Percentiles rank a stretch among this genome's conserved stretches.
phyloP scores from a whole-genome alignment of 305 asterid species.

The Fraxinus xanthoxyloides region DNA sequence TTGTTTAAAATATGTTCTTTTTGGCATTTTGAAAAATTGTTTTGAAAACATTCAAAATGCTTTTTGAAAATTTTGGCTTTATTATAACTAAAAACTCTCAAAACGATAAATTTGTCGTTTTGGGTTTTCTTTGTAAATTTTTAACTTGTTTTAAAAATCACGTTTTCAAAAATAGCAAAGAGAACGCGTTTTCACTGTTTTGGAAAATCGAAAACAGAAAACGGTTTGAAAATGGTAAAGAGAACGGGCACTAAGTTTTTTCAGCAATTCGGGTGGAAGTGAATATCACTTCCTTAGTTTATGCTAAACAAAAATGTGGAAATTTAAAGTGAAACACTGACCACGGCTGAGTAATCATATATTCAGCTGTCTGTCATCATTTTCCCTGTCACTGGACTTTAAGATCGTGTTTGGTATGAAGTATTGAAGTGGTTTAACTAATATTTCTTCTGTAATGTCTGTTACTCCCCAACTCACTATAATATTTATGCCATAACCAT shows the following conservation, averaged over 20 bases:
- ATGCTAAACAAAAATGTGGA: background rate
- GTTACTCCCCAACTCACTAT: background rate
- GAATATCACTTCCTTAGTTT: background rate
- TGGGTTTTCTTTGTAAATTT: too few species aligned
- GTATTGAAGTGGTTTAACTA: background rate
- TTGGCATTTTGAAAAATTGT: too few species aligned
- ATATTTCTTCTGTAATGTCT: background rate
- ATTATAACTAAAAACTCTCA: too few species aligned
- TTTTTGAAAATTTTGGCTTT: too few species aligned
- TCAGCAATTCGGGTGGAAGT: background rate
- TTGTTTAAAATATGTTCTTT: too few species aligned
- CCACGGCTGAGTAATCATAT: background rate
- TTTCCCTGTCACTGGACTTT: background rate
- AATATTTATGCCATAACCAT: background rate
- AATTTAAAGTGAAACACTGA: background rate
- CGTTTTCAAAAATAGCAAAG: too few species aligned
- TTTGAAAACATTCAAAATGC: too few species aligned
- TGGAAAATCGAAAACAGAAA: too few species aligned
- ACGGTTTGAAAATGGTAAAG: too few species aligned
- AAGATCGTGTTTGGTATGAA: background rate
- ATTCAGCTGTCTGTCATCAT: background rate
- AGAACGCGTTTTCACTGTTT: too few species aligned
- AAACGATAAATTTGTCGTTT: too few species aligned
- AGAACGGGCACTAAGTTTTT: background rate
- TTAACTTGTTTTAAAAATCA: too few species aligned